Evolutionary conservation across 768 basidiomycete genomes (phyloP), one percentile per base, ranked within the genome.

Genomic region (Pulveroboletus sp.): DNA sequence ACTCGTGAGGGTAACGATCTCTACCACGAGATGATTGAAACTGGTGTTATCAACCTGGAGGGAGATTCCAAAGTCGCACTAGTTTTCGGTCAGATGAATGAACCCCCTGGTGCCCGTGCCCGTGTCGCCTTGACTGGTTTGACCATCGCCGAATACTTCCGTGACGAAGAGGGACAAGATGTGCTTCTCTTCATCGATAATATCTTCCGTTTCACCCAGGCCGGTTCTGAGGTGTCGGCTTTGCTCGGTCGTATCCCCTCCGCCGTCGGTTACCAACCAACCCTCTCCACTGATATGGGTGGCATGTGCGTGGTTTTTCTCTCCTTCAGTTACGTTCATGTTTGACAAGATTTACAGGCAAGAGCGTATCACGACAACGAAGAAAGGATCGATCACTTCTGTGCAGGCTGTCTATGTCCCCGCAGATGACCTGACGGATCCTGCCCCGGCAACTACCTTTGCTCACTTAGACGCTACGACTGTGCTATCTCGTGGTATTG

Each of bases 141-240:
- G 51, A 99, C 97, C 68, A 98, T 98, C 62, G 97, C 97, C 58
- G 97, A 99, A 76, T 99, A 98, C 79, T 99, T 99, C 97, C 94
- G 97, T 85, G 97, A 99, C 65, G 95, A 98, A 78, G 95, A 99
- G 77, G 97, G 97, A 57, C 97, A 99, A 74, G 97, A 99, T 72
- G 97, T 99, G 80, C 82, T 99, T 69, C 86, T 99, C 68, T 99
- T 99, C 83, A 99, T 99, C 70, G 97, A 99, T 89, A 99, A 99
- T 85, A 99, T 99, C 76, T 99, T 99, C 97, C 94, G 97, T 69
- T 99, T 99, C 90, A 99, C 97, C 62, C 97, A 98, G 74, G 97
- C 97, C 66, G 97, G 97, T 86, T 99, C 97, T 57, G 97, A 98
- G 72, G 97, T 98, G 80, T 99, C 97, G 76, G 97, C 97, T 57